Conservation (phyloP, 495 filamentous ascomycete species). For the Podospora didyma region DNA sequence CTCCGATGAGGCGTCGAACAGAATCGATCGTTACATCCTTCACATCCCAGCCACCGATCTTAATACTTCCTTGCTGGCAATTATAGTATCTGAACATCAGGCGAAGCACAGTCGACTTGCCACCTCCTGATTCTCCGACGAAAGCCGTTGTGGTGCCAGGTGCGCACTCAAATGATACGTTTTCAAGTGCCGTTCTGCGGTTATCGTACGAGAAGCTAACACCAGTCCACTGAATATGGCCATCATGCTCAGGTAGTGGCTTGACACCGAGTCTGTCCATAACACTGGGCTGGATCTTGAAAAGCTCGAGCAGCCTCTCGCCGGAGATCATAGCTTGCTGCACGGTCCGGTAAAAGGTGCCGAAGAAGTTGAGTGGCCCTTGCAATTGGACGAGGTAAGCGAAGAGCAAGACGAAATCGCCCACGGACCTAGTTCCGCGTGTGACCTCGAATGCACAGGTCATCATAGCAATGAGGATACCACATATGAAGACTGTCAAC, state of each 20-base stretch:
- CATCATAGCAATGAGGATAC: conserved; percentile 69
- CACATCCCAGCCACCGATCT: conserved; percentile 80
- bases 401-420: conserved; percentile 74
- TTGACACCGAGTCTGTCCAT: conserved; percentile 56
- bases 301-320: conserved; percentile 89
- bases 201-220: conserved; percentile 89
- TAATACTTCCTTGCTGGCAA: conserved; percentile 67
- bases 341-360: conserved; percentile 93
- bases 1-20: conserved; percentile 83
- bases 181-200: conserved; percentile 79
- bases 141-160: conserved; percentile 94
- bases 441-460: conserved; percentile 80
- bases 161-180: conserved; percentile 73
- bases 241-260: conserved; percentile 61
- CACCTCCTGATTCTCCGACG: conserved; percentile 93
- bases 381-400: conserved; percentile 93
- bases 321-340: conserved; percentile 97
- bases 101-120: conserved; percentile 94
- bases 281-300: conserved; percentile 84
- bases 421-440: conserved; percentile 64
- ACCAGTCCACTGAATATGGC: conserved; percentile 78
- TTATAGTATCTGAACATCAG: conserved; percentile 98
- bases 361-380: conserved; percentile 94
- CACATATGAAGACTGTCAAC: conserved; percentile 88
- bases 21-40: conserved; percentile 87